Conservation (phyloP, 805 yeast species). For the Nakazawaea wickerhamii region DNA sequence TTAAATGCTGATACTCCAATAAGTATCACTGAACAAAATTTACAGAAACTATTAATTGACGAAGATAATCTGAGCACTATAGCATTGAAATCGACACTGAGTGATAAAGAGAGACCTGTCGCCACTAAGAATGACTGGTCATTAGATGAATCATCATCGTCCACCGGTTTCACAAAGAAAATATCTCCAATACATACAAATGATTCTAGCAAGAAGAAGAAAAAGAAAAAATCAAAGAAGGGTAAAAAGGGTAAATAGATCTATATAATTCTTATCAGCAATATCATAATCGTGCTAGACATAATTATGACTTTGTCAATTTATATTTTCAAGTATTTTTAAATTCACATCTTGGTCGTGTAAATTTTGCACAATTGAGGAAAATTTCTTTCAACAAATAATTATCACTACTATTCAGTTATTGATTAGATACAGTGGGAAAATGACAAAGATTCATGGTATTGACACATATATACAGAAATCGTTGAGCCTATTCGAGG, state of each 20-base stretch:
- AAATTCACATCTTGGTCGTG: too few relatives aligned
- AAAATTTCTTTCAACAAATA: not conserved
- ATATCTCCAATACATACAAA: not conserved
- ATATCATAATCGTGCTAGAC: not conserved
- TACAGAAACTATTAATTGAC: slow-evolving; percentile 1
- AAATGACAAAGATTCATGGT: slow-evolving; percentile 8
- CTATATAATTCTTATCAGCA: not conserved
- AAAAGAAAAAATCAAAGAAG: slow-evolving; percentile 7
- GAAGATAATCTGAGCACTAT: not conserved
- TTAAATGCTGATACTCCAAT: not conserved
- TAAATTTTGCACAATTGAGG: not conserved
- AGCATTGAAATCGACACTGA: not conserved
- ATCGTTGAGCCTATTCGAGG: slow-evolving; percentile 23
- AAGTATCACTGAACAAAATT: not conserved
- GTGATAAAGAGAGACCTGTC: not conserved
- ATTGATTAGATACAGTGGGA: not conserved
- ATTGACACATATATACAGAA: slow-evolving; percentile 26
- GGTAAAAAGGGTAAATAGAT: not conserved
- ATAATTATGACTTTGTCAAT: too few relatives aligned
- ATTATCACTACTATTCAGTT: too few relatives aligned
- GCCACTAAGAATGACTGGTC: not conserved
- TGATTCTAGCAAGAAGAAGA: slow-evolving; percentile 1
- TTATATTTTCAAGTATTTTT: too few relatives aligned
- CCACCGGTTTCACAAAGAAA: not conserved
- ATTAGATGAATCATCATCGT: not conserved